phyloP scores from a whole-genome alignment of 768 basidiomycete genomes.

The Hygrophoropsis aurantiaca region DNA sequence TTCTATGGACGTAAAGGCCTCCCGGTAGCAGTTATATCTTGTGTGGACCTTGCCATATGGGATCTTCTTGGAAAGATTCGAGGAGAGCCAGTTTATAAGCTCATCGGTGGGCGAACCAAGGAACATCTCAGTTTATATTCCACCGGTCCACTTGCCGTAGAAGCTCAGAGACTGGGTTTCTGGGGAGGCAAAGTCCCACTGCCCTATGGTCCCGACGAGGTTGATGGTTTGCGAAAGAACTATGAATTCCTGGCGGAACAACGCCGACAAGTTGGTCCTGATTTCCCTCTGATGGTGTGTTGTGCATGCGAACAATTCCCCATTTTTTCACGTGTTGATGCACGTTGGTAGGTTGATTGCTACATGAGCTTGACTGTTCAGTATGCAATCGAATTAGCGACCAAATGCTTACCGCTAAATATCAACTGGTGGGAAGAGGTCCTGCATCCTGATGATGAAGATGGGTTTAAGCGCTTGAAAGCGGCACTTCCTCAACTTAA shows the following conservation, averaged over 20 bases:
- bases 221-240: conserved; percentile 27
- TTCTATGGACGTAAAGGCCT: conserved; percentile 33
- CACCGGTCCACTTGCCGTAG: conserved; percentile 26
- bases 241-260: conserved; percentile 28
- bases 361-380: conserved; percentile 32
- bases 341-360: conserved; percentile 8
- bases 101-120: conserved; percentile 31
- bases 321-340: background rate
- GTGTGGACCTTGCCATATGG: conserved; percentile 32
- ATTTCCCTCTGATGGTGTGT: conserved; percentile 26
- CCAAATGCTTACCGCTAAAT: conserved; percentile 25
- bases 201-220: conserved; percentile 30
- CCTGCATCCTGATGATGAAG: conserved; percentile 28
- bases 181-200: conserved; percentile 31
- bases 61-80: conserved; percentile 30
- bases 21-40: conserved; percentile 29
- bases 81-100: conserved; percentile 31
- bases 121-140: conserved; percentile 29
- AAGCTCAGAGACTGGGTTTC: conserved; percentile 26
- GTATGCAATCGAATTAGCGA: conserved; percentile 32
- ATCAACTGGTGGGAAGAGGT: conserved; percentile 35
- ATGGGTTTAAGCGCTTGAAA: conserved; percentile 28
- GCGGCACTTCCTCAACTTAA: conserved; percentile 29
- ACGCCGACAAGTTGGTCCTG: conserved; percentile 27
- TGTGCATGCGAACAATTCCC: background rate